These are phyloP conservation scores for Cladochytrium replicatum DNA, from an alignment of 192 early-diverging fungal genomes.

Conservation along the genomic window DNA sequence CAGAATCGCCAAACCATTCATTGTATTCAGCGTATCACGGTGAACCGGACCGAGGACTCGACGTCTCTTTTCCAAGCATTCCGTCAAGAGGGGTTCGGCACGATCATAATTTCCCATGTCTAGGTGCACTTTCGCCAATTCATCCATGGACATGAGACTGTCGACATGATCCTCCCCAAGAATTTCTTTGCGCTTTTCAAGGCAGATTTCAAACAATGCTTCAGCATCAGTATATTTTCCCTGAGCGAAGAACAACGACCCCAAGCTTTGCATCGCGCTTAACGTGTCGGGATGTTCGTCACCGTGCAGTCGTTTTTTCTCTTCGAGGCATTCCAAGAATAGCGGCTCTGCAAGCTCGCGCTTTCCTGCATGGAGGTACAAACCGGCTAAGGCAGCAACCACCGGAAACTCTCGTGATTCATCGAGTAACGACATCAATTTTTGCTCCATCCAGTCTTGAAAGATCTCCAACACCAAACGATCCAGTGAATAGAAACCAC, in stretches of 20 bases:
- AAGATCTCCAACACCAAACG: too few relatives aligned
- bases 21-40: background rate
- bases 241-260: slow-evolving; percentile 7
- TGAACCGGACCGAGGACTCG: background rate
- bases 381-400: slow-evolving; percentile 2
- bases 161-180: slow-evolving; percentile 1
- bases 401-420: slow-evolving; percentile 11
- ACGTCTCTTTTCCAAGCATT: background rate
- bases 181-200: slow-evolving; percentile 1
- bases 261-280: slow-evolving; percentile 12
- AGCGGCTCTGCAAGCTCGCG: slow-evolving; percentile 11
- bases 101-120: slow-evolving; percentile 6
- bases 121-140: slow-evolving; percentile 1
- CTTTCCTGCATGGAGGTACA: slow-evolving; percentile 5
- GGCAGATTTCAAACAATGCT: slow-evolving; percentile 1
- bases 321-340: slow-evolving; percentile 4
- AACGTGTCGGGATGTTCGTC: slow-evolving; percentile 12
- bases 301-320: slow-evolving; percentile 4
- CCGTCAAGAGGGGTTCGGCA: slow-evolving; percentile 5
- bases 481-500: slow-evolving; percentile 9
- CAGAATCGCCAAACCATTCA: background rate
- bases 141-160: background rate
- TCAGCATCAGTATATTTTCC: slow-evolving; percentile 2
- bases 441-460: too few relatives aligned
- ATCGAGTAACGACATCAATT: slow-evolving; percentile 1